Conservation (phyloP, 2,329 filamentous ascomycete genomes). For the Ceratocystis lukuohia region DNA sequence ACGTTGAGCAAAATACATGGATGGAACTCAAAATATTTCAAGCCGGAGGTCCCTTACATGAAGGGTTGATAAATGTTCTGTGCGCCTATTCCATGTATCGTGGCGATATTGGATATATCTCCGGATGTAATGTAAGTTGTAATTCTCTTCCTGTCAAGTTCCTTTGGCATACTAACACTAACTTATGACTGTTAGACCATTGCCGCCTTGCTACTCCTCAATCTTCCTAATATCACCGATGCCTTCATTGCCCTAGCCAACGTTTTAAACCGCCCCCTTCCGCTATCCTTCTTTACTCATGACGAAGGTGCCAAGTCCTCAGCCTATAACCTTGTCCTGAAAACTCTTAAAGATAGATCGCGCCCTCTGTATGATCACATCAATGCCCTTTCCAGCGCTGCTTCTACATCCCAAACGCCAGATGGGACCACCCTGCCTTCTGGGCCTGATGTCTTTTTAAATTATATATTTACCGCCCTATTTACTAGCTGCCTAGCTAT, state of each 20-base stretch:
- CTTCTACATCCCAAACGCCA: not conserved
- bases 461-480: conserved; percentile 47
- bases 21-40: conserved; percentile 62
- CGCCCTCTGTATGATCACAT: conserved; percentile 52
- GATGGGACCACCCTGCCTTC: not conserved
- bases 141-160: not conserved
- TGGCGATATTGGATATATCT: conserved; percentile 65
- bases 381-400: conserved; percentile 22
- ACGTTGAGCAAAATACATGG: conserved; percentile 53
- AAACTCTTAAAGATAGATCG: conserved; percentile 52
- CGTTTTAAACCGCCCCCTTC: conserved; percentile 60
- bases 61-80: conserved; percentile 56
- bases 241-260: conserved; percentile 64
- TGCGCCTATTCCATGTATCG: conserved; percentile 72
- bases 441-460: conserved; percentile 41
- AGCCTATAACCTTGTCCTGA: conserved; percentile 55
- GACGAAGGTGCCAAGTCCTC: conserved; percentile 56
- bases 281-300: conserved; percentile 59
- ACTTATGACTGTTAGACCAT: conserved; percentile 41
- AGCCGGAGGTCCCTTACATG: conserved; percentile 50
- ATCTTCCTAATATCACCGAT: conserved; percentile 48
- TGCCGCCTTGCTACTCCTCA: conserved; percentile 59
- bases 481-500: conserved; percentile 52
- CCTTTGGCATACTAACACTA: conserved; percentile 24
- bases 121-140: conserved; percentile 55